Evolutionary conservation across 768 basidiomycete species (phyloP).

Genomic region (Collybia mongolica): DNA sequence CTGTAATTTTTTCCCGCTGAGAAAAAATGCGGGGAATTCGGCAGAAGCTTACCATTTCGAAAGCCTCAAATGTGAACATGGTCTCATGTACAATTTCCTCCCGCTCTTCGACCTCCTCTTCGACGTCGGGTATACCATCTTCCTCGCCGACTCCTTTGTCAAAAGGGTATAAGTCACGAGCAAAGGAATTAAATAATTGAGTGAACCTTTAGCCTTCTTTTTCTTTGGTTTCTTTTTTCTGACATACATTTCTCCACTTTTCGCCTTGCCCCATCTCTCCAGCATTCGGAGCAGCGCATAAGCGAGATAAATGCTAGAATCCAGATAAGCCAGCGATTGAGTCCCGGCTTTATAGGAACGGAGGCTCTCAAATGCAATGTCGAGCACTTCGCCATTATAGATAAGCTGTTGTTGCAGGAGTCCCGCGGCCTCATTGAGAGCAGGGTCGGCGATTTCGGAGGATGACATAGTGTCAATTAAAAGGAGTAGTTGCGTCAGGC

Average conservation of each 20-base stretch:
- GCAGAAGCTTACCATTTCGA: slow-evolving; percentile 68
- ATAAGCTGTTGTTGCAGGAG: slow-evolving; percentile 87
- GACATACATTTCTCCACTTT: slow-evolving; percentile 74
- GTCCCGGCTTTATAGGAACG: slow-evolving; percentile 79
- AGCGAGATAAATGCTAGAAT: slow-evolving; percentile 80
- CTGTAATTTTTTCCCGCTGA: slow-evolving; percentile 38
- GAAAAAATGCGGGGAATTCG: slow-evolving; percentile 3
- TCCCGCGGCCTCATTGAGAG: slow-evolving; percentile 70
- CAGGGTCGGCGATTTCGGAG: slow-evolving; percentile 42
- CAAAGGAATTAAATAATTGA: slow-evolving; percentile 2
- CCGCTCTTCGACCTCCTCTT: slow-evolving; percentile 59
- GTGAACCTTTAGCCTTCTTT: slow-evolving; percentile 43
- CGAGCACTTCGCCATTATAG: slow-evolving; percentile 93
- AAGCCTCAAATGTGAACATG: slow-evolving; percentile 88
- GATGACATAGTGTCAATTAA: slow-evolving; percentile 84
- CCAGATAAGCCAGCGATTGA: slow-evolving; percentile 78
- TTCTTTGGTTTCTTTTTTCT: slow-evolving; percentile 61
- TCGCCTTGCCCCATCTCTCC: slow-evolving; percentile 81
- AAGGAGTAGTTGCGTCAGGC: slow-evolving; percentile 87
- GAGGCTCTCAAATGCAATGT: slow-evolving; percentile 79
- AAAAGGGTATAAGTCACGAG: background rate
- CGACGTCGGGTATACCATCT: slow-evolving; percentile 67
- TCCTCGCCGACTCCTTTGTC: slow-evolving; percentile 38
- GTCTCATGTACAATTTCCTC: slow-evolving; percentile 78
- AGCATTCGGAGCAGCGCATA: slow-evolving; percentile 88